These are phyloP conservation scores for Xylaria castorea DNA, from an alignment of 495 filamentous ascomycete species.

Conservation along the genomic window DNA sequence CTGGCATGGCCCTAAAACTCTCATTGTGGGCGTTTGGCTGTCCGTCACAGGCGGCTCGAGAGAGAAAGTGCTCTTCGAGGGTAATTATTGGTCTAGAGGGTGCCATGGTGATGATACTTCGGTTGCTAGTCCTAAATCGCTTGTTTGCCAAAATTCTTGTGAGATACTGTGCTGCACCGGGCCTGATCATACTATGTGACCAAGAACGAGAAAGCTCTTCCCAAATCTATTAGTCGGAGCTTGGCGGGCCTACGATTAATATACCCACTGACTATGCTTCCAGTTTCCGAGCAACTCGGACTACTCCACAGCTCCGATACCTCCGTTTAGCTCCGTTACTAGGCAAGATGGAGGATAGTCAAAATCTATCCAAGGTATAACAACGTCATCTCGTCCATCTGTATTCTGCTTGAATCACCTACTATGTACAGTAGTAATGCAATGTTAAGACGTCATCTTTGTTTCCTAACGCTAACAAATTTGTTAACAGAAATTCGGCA, in stretches of 20 bases:
- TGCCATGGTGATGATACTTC: neutral
- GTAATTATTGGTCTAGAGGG: conserved; percentile 52
- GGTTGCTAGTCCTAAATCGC: neutral
- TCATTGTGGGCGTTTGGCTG: conserved; percentile 22
- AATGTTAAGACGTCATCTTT: neutral
- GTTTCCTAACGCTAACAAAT: neutral
- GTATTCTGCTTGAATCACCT: neutral
- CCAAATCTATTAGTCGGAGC: neutral
- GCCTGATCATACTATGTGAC: neutral
- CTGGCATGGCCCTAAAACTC: conserved; percentile 37
- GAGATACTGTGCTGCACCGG: neutral
- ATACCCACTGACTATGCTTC: neutral
- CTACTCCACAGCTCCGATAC: neutral
- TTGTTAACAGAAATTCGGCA: neutral
- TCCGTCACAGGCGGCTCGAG: conserved; percentile 39
- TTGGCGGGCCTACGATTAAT: neutral
- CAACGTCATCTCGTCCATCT: neutral
- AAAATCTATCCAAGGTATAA: neutral
- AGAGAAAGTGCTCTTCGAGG: conserved; percentile 68
- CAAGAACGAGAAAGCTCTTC: neutral
- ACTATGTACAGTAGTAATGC: neutral
- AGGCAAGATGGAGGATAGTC: neutral
- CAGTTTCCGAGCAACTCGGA: neutral
- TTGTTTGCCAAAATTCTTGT: neutral
- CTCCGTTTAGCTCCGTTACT: neutral